These are phyloP conservation scores for Camellia lanceoleosa DNA, from an alignment of 148 eudicot species.

Conservation along the genomic window DNA sequence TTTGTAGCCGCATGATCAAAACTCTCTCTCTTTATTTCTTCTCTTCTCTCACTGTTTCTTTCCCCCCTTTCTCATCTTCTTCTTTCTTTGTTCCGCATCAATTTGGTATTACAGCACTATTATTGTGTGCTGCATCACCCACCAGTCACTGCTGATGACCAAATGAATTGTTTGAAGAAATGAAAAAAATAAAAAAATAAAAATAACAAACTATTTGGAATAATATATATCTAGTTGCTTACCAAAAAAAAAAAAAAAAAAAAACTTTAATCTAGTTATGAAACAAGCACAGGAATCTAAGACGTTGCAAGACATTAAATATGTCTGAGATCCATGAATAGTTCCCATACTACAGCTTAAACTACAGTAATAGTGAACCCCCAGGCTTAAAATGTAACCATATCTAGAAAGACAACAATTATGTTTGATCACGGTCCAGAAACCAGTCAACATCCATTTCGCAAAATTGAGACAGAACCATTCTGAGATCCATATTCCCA, in stretches of 20 bases:
- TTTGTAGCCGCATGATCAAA: too few species aligned
- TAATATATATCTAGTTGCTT: too few species aligned
- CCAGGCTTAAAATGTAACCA: not conserved
- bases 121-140: not conserved
- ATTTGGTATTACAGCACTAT: too few species aligned
- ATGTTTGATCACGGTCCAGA: not conserved
- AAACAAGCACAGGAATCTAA: not conserved
- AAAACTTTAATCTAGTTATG: not conserved
- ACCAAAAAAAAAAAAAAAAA: too few species aligned
- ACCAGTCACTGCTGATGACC: not conserved
- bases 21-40: too few species aligned
- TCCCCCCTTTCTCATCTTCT: too few species aligned
- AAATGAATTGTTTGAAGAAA: not conserved
- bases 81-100: too few species aligned
- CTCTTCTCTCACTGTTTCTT: too few species aligned
- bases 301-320: not conserved
- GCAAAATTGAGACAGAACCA: conserved; percentile 15
- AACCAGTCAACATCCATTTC: conserved; percentile 11
- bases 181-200: too few species aligned
- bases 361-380: not conserved
- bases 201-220: not conserved
- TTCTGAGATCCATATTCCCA: conserved; percentile 21
- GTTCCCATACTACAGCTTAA: not conserved
- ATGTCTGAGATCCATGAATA: not conserved
- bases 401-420: not conserved